Base-by-base conservation (phyloP, 495 filamentous ascomycete genomes). In the Oidiodendron maius region DNA sequence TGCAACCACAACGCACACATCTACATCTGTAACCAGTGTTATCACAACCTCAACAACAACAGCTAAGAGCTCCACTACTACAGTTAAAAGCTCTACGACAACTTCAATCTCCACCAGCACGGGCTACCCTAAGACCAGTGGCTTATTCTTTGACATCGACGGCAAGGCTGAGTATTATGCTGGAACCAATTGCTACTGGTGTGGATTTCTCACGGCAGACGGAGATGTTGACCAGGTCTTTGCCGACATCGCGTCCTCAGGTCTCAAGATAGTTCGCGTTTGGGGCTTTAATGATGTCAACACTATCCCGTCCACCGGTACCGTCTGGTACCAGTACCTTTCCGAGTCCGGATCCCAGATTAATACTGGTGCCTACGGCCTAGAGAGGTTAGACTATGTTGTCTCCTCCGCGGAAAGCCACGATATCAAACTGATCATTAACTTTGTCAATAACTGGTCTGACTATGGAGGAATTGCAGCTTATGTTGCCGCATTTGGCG, bases 311-410 rank as follows among this genome's bases (percentile, higher is more conserved):
- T 52, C 56, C 5, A 38, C 50, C 2, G 51, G 48, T 28, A 30
- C 37, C 10, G 53, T 67, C 16, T 70, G 62, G 49, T 69, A 50
- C 52, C 66, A 69, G 40, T 37, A 61, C 8, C 55, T 70, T 18
- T 61, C 60, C 40, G 53, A 53, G 17, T 59, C 48, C 9, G 61
- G 61, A 12, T 54, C 60, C 16, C 61, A 64, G 25, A 64, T 64
- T 18, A 70, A 71, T 51, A 68, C 56, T 10, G 64, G 68, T 11
- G 61, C 71, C 12, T 74, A 83, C 51, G 77, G 83, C 36, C 64
- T 87, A 1, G 69, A 77, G 43, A 72, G 76, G 3, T 79, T 88
- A 32, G 83, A 86, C 48, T 61, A 67, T 45, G 69, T 78, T 12
- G 71, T 80, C 17, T 37, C 62, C 16, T 65, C 70, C 2, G 77